Base-by-base conservation (phyloP, 1,139 yeast species). In the Spathaspora sp. region DNA sequence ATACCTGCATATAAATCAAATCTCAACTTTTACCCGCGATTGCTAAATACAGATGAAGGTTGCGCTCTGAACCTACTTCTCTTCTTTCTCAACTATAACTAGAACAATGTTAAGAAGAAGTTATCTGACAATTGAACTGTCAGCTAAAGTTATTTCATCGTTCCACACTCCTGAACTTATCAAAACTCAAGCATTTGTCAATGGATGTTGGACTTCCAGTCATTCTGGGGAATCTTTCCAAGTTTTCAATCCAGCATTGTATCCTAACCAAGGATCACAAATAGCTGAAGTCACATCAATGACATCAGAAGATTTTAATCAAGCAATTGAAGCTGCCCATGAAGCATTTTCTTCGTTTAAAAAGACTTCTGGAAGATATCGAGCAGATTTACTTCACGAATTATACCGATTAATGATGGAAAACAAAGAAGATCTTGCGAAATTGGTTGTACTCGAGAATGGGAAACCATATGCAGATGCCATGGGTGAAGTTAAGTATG, bases 401-500 rank as follows among this genome's bases (percentile, higher is more conserved):
- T 56, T 76, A 45, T 80, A 79, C 62, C 69, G 76, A 31, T 70
- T 86, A 46, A 79, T 87, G 77, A 64, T 77, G 27, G 86, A 82
- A 48, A 82, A 89, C 62, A 70, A 70, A 43, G 86, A 84, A 11
- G 97, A 89, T 63, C 74, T 89, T 53, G 96, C 91, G 15, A 80
- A 70, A 55, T 65, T 89, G 47, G 72, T 87, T 43, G 81, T 90
- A 6, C 75, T 85, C 71, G 97, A 89, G 65, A 89, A 89, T 63
- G 97, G 97, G 51, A 89, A 89, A 66, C 82, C 95, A 2, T 67
- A 81, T 43, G 72, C 81, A 13, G 96, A 89, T 63, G 86, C 95
- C 11, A 63, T 72, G 38, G 95, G 93, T 41, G 97, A 89, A 64
- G 76, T 89, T 39, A 74, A 70, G 47, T 86, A 87, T 56, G 89